Base-by-base conservation (phyloP, 2,329 filamentous ascomycete genomes). In the Phoma herbarum region DNA sequence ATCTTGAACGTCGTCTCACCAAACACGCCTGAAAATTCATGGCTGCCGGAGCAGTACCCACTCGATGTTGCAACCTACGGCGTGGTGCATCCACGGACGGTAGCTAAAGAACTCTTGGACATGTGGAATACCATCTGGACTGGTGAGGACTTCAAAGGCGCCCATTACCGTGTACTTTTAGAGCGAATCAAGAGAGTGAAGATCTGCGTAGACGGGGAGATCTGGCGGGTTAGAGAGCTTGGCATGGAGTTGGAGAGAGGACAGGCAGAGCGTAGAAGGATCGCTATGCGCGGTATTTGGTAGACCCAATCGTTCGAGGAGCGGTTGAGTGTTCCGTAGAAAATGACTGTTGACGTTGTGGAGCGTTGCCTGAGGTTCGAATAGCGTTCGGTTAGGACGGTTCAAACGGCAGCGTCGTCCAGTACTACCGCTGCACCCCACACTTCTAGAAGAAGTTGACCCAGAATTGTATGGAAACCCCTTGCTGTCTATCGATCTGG, bases 41-140 rank as follows among this genome's bases (percentile, higher is more conserved):
- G 61, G 44, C 54, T 73, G 7, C 53, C 57, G 14, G 62, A 68
- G 31, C 64, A 72, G 26, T 66, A 63, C 29, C 60, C 64, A n/a
- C 44, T 55, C 5, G 63, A 67, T 33, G 62, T 60, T 11, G 52
- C 60, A 4, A 57, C 55, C 14, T 66, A 65, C 20, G 68, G 70
- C 9, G 14, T 69, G 20, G 67, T 73, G 39, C 68, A 73, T 61
- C 69, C 69, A 14, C 56, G 49, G n/a, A 67, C 65, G n/a, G 70
- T 72, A 22, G 68, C 69, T 11, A 58, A 51, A 33, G 69, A 75
- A 37, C 63, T 77, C 5, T 57, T 74, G 2, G 64, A 71, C 37
- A 69, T 77, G 23, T 77, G 74, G 74, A 67, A 70, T 29, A 70
- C 64, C 43, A 69, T 77, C 2, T 77, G 75, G 75, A 53, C 62